Evolutionary conservation across 2,329 filamentous ascomycete genomes (phyloP), one percentile per base, ranked within the genome.

Genomic region (Fusarium verrucosum): DNA sequence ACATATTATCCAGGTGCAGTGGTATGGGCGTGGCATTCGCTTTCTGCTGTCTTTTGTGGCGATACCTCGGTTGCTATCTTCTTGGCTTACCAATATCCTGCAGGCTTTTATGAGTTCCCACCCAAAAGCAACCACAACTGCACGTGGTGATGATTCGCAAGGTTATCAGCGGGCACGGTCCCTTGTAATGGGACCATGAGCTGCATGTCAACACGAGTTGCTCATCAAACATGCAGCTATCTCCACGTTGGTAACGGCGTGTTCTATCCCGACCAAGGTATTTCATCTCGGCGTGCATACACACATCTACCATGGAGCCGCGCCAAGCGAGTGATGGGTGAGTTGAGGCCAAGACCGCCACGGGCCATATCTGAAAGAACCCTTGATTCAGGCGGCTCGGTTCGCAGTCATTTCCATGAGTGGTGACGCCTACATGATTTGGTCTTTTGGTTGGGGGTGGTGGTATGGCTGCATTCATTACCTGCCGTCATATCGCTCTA

Each of bases 171-270:
- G 55, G 43, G 56, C 56, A 52, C 58, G 33, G 62, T 42, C 62
- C 57, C 36, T 28, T 55, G 19, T 20, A 47, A 63, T 41, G 63
- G 47, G 25, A 33, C 46, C 38, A 66, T 66, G 58, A 63, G 44
- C 36, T 66, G 62, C 58, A 66, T 66, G 47, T 64, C 61, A 33
- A 55, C 59, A 62, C 57, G 62, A 59, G 37, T 46, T 66, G 43
- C 53, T 66, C 58, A 54, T 45, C 53, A 59, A 66, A 64, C 52
- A 50, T 56, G 49, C 63, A 66, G 57, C 32, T 47, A 53, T 63
- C 43, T 66, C 62, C 58, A 66, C 37, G 43, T 63, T 59, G 37
- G 43, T 50, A 49, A 45, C 47, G 43, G 50, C 38, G 36, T 42
- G 47, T 49, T 53, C 40, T 49, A 10, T 46, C 38, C n/a, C 25